Percentiles rank a stretch among this genome's conserved stretches.
phyloP scores from a whole-genome alignment of 257 asterid genomes.

The Fraxinus pennsylvanica region DNA sequence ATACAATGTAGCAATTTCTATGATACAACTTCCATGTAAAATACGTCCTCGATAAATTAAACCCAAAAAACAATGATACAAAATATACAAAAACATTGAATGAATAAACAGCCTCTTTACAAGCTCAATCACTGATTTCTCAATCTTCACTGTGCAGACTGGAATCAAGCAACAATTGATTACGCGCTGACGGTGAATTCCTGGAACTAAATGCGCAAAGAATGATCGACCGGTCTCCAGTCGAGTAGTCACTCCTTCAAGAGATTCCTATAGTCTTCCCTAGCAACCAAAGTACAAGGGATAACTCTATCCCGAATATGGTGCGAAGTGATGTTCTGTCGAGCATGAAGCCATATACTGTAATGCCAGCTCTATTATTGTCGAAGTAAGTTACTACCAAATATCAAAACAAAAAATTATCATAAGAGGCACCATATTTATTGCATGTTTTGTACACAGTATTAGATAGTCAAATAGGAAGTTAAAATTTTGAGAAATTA shows the following conservation, averaged over 20 bases:
- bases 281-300: slow-evolving; percentile 87
- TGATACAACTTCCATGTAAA: background rate
- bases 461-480: background rate
- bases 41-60: background rate
- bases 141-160: slow-evolving; percentile 8
- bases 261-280: slow-evolving; percentile 85
- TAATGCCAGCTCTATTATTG: slow-evolving; percentile 86
- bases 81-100: slow-evolving; percentile 8
- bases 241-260: slow-evolving; percentile 27
- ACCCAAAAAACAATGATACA: background rate
- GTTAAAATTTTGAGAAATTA: slow-evolving; percentile 19
- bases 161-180: background rate
- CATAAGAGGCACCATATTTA: background rate
- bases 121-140: background rate
- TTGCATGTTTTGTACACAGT: background rate
- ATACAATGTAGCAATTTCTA: background rate
- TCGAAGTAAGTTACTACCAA: slow-evolving; percentile 77
- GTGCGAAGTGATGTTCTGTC: slow-evolving; percentile 79
- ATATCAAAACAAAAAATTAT: background rate
- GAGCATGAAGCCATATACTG: slow-evolving; percentile 87
- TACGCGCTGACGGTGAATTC: background rate
- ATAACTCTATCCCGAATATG: slow-evolving; percentile 77
- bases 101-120: slow-evolving; percentile 1
- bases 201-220: background rate
- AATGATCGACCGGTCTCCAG: background rate